These are phyloP conservation scores for Aphanomyces invadans DNA, from an alignment of 352 stramenopile genomes.

Conservation along the genomic window DNA sequence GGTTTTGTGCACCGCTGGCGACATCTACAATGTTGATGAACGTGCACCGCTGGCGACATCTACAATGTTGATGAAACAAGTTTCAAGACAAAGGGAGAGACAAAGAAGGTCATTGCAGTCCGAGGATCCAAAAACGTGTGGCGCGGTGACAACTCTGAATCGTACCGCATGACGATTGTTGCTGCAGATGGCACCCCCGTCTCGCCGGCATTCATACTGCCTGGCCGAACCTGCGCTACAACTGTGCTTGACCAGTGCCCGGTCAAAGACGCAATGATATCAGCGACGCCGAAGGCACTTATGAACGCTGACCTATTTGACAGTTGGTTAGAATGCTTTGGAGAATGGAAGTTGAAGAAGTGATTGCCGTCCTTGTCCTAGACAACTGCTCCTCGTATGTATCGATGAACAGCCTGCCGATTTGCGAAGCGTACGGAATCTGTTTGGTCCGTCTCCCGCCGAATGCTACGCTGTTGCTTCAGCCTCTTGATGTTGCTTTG, in stretches of 20 bases:
- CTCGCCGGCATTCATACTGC: background rate
- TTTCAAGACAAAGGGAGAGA: constrained; percentile 3
- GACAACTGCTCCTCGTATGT: background rate
- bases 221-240: background rate
- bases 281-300: background rate
- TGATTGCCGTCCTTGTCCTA: background rate
- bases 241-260: background rate
- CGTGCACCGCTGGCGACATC: too few relatives aligned
- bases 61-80: constrained; percentile 13
- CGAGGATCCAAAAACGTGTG: background rate
- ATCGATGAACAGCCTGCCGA: background rate
- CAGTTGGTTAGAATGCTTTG: background rate
- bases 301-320: background rate
- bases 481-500: background rate
- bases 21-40: constrained; percentile 15
- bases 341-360: background rate
- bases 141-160: background rate
- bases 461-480: background rate
- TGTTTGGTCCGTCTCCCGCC: background rate
- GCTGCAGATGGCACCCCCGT: constrained; percentile 2
- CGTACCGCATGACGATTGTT: background rate
- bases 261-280: background rate
- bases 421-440: background rate
- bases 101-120: background rate
- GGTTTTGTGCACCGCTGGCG: background rate